A percentile compares a stretch with the other conserved stretches of the same genome.
These are phyloP conservation scores for Asterochloris sp. DNA, from an alignment of 139 green algal species.

Conservation along the genomic window DNA sequence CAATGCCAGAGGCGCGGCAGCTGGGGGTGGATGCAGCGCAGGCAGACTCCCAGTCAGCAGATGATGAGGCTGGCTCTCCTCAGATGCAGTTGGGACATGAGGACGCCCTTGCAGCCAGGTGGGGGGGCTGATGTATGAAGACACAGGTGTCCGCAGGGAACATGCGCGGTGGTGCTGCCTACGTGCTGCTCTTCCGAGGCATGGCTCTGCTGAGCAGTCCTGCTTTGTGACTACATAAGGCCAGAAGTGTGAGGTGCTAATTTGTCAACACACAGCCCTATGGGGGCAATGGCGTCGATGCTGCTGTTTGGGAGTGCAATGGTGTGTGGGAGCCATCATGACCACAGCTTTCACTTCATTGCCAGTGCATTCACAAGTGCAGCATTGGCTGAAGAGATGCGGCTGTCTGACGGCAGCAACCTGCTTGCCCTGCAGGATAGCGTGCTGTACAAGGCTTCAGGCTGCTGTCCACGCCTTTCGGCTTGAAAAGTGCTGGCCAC, in stretches of 20 bases:
- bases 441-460: constrained; percentile 23
- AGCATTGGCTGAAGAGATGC: too few species aligned
- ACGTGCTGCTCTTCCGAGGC: too few species aligned
- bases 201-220: neutral
- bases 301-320: too few species aligned
- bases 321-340: too few species aligned
- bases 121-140: neutral
- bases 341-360: too few species aligned
- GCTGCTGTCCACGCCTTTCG: constrained; percentile 43
- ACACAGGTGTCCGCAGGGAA: neutral
- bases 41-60: neutral
- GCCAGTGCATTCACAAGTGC: too few species aligned
- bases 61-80: neutral
- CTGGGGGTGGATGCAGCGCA: constrained; percentile 26
- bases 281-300: too few species aligned
- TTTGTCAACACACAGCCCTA: too few species aligned
- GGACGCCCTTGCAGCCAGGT: neutral
- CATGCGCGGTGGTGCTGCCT: neutral
- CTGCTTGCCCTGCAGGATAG: neutral
- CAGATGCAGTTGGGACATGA: neutral
- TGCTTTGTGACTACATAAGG: neutral
- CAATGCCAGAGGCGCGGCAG: constrained; percentile 26
- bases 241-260: too few species aligned
- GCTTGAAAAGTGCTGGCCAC: constrained; percentile 53
- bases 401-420: too few species aligned